A percentile compares a stretch with the other conserved stretches of the same genome.
Evolutionary conservation across 306 rosid species (phyloP).

Genomic region (Rosa chinensis): DNA sequence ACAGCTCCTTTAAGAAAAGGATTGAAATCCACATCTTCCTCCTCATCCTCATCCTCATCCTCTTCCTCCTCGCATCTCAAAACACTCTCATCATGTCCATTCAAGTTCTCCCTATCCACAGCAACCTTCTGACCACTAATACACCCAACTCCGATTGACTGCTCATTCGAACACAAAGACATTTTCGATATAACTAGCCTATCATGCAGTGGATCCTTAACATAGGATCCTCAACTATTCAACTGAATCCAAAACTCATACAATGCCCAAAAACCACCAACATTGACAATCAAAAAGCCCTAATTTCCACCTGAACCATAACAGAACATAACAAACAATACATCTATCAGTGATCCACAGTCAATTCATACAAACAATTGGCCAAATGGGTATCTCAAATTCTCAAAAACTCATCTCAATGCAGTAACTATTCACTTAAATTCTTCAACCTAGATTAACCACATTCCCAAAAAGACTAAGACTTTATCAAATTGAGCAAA

Average conservation of each 20-base stretch:
- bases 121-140: slow-evolving; percentile 27
- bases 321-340: too few relatives aligned
- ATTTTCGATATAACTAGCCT: slow-evolving; percentile 34
- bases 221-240: not conserved
- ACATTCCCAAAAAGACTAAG: too few relatives aligned
- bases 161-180: slow-evolving; percentile 41
- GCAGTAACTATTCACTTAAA: not conserved
- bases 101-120: slow-evolving; percentile 2
- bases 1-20: slow-evolving; percentile 68
- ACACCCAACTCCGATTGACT: slow-evolving; percentile 33
- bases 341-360: too few relatives aligned
- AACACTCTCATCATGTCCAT: slow-evolving; percentile 33
- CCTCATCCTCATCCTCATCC: slow-evolving; percentile 67
- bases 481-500: not conserved
- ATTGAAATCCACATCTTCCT: slow-evolving; percentile 77
- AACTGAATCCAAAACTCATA: too few relatives aligned
- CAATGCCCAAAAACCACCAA: too few relatives aligned
- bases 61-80: slow-evolving; percentile 41
- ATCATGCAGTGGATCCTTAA: slow-evolving; percentile 10
- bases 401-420: too few relatives aligned
- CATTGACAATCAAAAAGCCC: too few relatives aligned
- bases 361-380: too few relatives aligned
- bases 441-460: not conserved
- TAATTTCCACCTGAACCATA: too few relatives aligned
- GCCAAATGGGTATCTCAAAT: too few relatives aligned